A percentile compares a stretch with the other conserved stretches of the same genome.
phyloP scores from a whole-genome alignment of 2,329 filamentous ascomycete genomes.

The Periconia sp. region DNA sequence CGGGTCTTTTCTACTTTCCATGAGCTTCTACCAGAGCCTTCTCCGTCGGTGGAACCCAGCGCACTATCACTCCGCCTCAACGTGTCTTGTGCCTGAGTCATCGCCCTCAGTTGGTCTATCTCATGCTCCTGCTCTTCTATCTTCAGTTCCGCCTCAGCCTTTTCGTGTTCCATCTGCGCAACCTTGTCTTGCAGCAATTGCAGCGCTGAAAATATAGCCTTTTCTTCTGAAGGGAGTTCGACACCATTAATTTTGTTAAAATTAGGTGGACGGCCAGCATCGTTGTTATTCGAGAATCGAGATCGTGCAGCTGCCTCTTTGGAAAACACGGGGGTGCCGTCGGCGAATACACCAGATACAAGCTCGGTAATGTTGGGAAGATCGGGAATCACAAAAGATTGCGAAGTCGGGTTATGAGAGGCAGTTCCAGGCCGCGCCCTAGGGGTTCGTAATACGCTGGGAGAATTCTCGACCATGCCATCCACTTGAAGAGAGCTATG shows the following conservation, averaged over 20 bases:
- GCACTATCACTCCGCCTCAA: conserved; percentile 50
- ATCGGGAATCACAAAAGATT: conserved; percentile 64
- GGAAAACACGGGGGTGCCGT: conserved; percentile 60
- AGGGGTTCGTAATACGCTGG: conserved; percentile 21
- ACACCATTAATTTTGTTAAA: conserved; percentile 56
- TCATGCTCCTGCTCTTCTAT: conserved; percentile 56
- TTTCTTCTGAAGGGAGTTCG: conserved; percentile 63
- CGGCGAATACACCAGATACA: conserved; percentile 60
- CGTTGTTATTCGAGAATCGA: conserved; percentile 55
- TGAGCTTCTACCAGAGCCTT: conserved; percentile 42
- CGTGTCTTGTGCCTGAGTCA: conserved; percentile 47
- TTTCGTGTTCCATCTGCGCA: conserved; percentile 57
- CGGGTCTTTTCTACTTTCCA: conserved; percentile 57
- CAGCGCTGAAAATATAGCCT: conserved; percentile 63
- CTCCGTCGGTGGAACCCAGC: conserved; percentile 51
- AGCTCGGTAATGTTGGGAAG: conserved; percentile 63
- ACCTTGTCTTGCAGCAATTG: conserved; percentile 61
- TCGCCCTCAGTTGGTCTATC: conserved; percentile 53
- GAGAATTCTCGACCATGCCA: conserved; percentile 23
- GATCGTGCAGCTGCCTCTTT: conserved; percentile 54
- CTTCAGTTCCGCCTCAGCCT: conserved; percentile 52
- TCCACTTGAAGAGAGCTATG: conserved; percentile 45
- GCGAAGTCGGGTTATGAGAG: conserved; percentile 54
- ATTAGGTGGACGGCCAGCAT: conserved; percentile 29
- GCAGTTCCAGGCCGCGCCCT: conserved; percentile 45